Conservation (phyloP, 495 filamentous ascomycete genomes). For the Copromyces sp. region DNA sequence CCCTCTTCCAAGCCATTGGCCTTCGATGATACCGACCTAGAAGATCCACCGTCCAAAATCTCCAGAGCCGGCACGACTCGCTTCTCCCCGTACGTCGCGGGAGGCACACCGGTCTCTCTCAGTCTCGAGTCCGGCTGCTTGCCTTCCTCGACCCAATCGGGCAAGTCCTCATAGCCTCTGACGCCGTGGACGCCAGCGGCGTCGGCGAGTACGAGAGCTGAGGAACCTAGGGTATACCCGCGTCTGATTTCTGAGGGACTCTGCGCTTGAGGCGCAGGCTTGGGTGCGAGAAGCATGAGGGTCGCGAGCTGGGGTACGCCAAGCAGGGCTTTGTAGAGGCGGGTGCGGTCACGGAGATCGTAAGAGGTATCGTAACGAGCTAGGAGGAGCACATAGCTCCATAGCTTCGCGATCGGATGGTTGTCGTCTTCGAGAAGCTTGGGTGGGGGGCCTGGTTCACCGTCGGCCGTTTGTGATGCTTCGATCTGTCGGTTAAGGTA, state of each 20-base stretch:
- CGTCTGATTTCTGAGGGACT: conserved; percentile 74
- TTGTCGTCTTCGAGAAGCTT: conserved; percentile 38
- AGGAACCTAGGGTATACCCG: conserved; percentile 67
- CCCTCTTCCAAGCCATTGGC: conserved; percentile 26
- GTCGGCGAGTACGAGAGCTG: conserved; percentile 72
- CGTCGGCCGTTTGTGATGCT: conserved; percentile 18
- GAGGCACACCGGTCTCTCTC: conserved; percentile 37
- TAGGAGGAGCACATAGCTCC: conserved; percentile 74
- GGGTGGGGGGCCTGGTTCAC: conserved; percentile 13
- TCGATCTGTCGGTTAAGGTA: conserved; percentile 56
- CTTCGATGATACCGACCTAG: conserved; percentile 45
- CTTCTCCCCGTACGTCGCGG: conserved; percentile 31
- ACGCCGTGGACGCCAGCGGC: conserved; percentile 61
- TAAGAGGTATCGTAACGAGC: conserved; percentile 90
- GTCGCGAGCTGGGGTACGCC: conserved; percentile 76
- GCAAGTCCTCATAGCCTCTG: conserved; percentile 65
- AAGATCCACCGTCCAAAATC: conserved; percentile 40
- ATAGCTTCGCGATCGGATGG: conserved; percentile 65
- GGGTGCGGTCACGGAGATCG: conserved; percentile 81
- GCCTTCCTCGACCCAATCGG: conserved; percentile 74
- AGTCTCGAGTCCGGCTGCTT: conserved; percentile 67
- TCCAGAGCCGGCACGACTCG: conserved; percentile 50
- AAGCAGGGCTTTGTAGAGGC: conserved; percentile 78
- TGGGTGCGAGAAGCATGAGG: conserved; percentile 82
- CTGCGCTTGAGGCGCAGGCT: conserved; percentile 79